Base-by-base conservation (phyloP, 352 stramenopile genomes). In the Globisporangium echinulatum region DNA sequence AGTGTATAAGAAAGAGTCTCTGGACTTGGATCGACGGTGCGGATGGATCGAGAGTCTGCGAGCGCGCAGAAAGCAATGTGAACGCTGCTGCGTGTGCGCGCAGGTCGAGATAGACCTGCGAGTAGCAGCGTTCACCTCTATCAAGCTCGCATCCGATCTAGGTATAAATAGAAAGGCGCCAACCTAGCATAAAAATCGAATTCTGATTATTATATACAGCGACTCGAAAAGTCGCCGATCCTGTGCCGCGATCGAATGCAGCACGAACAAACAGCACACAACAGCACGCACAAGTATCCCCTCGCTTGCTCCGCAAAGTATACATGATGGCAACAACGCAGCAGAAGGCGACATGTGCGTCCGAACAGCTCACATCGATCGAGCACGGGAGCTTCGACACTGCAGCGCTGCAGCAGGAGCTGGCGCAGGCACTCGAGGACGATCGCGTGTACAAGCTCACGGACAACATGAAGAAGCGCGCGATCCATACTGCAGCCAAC, bases 401-500 rank as follows among this genome's bases (percentile, higher is more conserved):
- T 46, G 65, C 71, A 7, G 76, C 76, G 46, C 66, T 95, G 53
- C 77, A 95, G 61, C 61, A 86, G 49, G 84, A 95, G 61, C 55
- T 95, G 39, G 72, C 70, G 0, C 68, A 77, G 54, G 80, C 86
- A 47, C 70, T 95, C 2, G 82, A 95, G 53, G 82, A 90, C 17
- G 84, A 94, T 48, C 82, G 86, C 48, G 57, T 88, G 25, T 95
- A 95, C 67, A 91, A 90, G 59, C 71, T 85, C 44, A 95, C 86
- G 0, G 86, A 95, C 67, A 79, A 62, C 49, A 90, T 90, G 78
- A 95, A 95, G 68, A 95, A 95, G 64, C 86, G 84, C 5, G 86
- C 86, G 51, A 95, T 94, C 62, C 84, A 92, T 63, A 92, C 82
- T 0, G 84, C 86, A 2, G 65, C 71, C 5, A 93, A 67, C 71